Percentiles rank a stretch among this genome's conserved stretches.
Evolutionary conservation across 495 filamentous ascomycete genomes (phyloP).

Genomic region (Lophiostoma macrostomum): DNA sequence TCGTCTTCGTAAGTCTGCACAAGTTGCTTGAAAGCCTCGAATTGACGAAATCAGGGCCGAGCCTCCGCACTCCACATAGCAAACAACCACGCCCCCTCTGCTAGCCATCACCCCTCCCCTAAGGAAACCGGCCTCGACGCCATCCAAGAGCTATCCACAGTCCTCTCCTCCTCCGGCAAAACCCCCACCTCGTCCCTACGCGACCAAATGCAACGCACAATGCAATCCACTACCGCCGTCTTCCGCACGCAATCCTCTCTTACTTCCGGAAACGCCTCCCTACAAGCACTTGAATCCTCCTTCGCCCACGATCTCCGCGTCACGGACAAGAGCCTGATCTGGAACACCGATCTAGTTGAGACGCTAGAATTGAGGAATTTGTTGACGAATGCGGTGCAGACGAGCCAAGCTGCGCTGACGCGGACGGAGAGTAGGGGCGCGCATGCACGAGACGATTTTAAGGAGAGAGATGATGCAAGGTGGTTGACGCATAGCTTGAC

Average conservation of each 20-base stretch:
- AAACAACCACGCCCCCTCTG: slow-evolving; percentile 77
- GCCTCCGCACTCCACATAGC: slow-evolving; percentile 94
- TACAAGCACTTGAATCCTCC: slow-evolving; percentile 71
- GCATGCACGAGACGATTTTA: slow-evolving; percentile 94
- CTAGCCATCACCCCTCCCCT: slow-evolving; percentile 67
- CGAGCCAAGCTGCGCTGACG: slow-evolving; percentile 77
- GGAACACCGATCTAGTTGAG: slow-evolving; percentile 97
- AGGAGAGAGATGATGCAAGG: slow-evolving; percentile 84
- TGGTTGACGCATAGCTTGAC: slow-evolving; percentile 99
- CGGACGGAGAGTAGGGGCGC: slow-evolving; percentile 93
- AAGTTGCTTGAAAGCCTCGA: background rate
- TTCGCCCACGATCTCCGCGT: slow-evolving; percentile 47
- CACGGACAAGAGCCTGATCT: slow-evolving; percentile 81
- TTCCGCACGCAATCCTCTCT: slow-evolving; percentile 91
- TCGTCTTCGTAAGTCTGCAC: slow-evolving; percentile 68
- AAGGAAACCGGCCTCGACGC: slow-evolving; percentile 82
- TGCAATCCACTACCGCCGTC: slow-evolving; percentile 94
- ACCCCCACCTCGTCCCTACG: slow-evolving; percentile 83
- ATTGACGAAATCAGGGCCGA: slow-evolving; percentile 50
- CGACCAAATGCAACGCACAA: slow-evolving; percentile 90
- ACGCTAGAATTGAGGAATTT: slow-evolving; percentile 91
- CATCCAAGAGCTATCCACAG: slow-evolving; percentile 77
- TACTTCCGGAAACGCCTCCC: slow-evolving; percentile 77
- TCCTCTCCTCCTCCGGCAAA: slow-evolving; percentile 76
- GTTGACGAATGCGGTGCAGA: slow-evolving; percentile 94